Percentiles rank a stretch among this genome's conserved stretches.
These are phyloP conservation scores for Yarrowia galli DNA, from an alignment of 1,139 yeast species.

Conservation along the genomic window DNA sequence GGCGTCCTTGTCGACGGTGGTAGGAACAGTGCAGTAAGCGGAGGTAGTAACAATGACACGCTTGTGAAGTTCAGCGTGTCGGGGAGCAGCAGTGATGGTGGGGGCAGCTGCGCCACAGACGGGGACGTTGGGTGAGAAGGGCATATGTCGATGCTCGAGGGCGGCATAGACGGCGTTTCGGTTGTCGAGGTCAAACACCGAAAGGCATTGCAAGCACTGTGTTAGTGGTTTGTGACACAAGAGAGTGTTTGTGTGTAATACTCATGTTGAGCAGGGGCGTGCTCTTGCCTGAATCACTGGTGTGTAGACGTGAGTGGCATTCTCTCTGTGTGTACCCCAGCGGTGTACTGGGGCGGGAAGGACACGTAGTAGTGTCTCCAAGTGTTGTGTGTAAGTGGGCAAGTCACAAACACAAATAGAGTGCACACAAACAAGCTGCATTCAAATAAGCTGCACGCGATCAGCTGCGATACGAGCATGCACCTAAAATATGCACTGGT, in stretches of 20 bases:
- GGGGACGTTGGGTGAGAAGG: slow-evolving; percentile 1
- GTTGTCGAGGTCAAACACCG: slow-evolving; percentile 4
- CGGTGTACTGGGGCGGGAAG: not conserved
- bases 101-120: slow-evolving; percentile 7
- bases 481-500: not conserved
- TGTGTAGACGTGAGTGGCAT: not conserved
- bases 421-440: not conserved
- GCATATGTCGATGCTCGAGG: not conserved
- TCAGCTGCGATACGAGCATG: not conserved
- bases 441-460: not conserved
- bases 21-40: not conserved
- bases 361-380: not conserved
- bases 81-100: slow-evolving; percentile 14
- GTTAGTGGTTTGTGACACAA: not conserved
- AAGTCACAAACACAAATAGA: not conserved
- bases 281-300: too few relatives aligned
- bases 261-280: too few relatives aligned
- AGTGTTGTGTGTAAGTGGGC: not conserved
- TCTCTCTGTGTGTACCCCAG: not conserved
- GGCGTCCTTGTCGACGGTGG: not conserved
- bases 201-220: slow-evolving; percentile 27
- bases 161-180: slow-evolving; percentile 3
- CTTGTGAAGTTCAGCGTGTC: not conserved
- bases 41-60: slow-evolving; percentile 3
- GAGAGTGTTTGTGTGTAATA: not conserved